A percentile compares a stretch with the other conserved stretches of the same genome.
These are phyloP conservation scores for Penicillium canariense DNA, from an alignment of 495 filamentous ascomycete species.

Conservation along the genomic window DNA sequence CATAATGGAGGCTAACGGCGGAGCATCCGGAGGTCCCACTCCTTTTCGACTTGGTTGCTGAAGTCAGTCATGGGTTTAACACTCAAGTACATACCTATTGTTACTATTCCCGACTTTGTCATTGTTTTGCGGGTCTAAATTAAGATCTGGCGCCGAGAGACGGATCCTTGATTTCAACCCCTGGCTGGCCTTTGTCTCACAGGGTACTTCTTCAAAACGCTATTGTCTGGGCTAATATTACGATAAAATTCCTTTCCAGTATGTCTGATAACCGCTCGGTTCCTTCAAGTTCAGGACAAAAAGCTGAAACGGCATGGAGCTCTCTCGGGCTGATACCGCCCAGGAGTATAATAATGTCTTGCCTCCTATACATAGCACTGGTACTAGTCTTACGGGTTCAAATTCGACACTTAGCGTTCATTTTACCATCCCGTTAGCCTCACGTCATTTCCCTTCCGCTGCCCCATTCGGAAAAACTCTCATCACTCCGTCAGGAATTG, in stretches of 20 bases:
- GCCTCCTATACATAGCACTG: neutral
- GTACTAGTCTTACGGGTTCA: neutral
- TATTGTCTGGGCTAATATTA: neutral
- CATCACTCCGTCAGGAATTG: neutral
- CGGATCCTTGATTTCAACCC: neutral
- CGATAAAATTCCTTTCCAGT: too few relatives aligned
- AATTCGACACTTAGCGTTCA: too few relatives aligned
- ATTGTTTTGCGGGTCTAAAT: neutral
- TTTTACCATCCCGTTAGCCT: too few relatives aligned
- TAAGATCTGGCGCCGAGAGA: neutral
- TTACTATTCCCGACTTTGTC: neutral
- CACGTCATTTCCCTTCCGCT: neutral
- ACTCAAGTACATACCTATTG: neutral
- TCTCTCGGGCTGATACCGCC: neutral
- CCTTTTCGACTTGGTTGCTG: neutral
- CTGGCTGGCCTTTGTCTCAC: neutral
- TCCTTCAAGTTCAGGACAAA: neutral
- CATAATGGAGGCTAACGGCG: neutral
- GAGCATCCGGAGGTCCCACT: neutral
- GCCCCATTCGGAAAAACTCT: neutral
- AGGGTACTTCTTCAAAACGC: neutral
- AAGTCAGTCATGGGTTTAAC: neutral
- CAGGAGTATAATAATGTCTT: neutral
- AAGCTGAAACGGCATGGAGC: neutral
- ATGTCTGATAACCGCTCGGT: too few relatives aligned